These are phyloP conservation scores for Metarhizium brunneum DNA, from an alignment of 2,329 filamentous ascomycete genomes.

Conservation along the genomic window DNA sequence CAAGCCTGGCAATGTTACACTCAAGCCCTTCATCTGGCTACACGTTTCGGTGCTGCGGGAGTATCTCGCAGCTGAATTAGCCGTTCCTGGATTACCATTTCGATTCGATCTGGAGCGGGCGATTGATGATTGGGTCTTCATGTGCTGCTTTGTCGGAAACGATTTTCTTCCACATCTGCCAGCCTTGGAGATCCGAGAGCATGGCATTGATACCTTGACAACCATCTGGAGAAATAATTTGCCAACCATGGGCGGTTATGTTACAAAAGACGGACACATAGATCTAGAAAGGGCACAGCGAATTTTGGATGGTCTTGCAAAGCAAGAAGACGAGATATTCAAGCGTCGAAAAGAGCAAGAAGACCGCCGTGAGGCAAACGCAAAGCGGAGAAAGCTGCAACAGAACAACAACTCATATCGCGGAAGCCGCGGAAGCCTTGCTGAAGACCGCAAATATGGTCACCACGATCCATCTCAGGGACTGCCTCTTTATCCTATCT, in stretches of 20 bases:
- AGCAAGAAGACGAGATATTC: conserved; percentile 92
- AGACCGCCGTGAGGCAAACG: conserved; percentile 70
- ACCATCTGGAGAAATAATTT: conserved; percentile 96
- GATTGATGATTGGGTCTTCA: conserved; percentile 96
- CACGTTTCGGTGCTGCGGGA: conserved; percentile 87
- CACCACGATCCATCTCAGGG: conserved; percentile 25
- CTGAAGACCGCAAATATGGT: conserved; percentile 17
- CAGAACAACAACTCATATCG: conserved; percentile 33
- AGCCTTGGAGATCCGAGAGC: conserved; percentile 94
- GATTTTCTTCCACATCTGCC: conserved; percentile 96
- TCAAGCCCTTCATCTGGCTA: conserved; percentile 97
- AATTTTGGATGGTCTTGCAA: conserved; percentile 80
- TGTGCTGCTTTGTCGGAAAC: conserved; percentile 98
- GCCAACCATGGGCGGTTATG: conserved; percentile 84
- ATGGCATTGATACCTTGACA: conserved; percentile 91
- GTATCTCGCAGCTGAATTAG: conserved; percentile 84
- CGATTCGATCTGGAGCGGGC: conserved; percentile 88
- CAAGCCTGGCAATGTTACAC: conserved; percentile 58
- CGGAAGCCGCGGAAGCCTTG: neutral
- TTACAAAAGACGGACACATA: conserved; percentile 91
- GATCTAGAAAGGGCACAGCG: conserved; percentile 78
- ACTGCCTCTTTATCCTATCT: conserved; percentile 27
- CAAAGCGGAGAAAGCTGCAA: conserved; percentile 69
- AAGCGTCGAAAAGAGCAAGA: conserved; percentile 77
- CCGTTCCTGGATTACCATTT: conserved; percentile 74